Base-by-base conservation (phyloP, 176 grass and related monocot genomes). In the Thinopyrum elongatum region DNA sequence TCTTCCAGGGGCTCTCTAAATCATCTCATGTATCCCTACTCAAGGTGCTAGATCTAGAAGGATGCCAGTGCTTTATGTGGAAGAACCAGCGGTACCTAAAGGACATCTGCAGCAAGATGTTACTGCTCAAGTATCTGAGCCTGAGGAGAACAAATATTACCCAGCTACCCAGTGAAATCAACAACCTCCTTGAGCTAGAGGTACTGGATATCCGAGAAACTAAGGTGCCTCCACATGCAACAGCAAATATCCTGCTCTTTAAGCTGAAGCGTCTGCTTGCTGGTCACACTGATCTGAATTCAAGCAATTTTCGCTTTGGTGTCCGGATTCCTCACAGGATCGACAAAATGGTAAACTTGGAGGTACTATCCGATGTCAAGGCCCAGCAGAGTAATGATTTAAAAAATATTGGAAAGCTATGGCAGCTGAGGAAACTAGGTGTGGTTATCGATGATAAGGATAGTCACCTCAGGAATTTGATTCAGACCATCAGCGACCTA, bases 21-120 rank as follows among this genome's bases (percentile, higher is more conserved):
- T 34, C 28, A 80, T 27, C 29, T 29, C 29, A 19, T 6, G 17
- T 87, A 4, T 74, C 67, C 22, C 21, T 30, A 11, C 46, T 88
- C 61, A 88, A 88, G 61, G 86, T 82, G 1, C 79, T 88, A 68
- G 79, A 88, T 82, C 61, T 87, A 65, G 68, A 87, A 81, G 39
- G 19, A 0, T 87, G 78, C 10, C 5, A 0, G 2, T 74, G 13
- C 16, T 65, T 81, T 21, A 2, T 10, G 13, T 10, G 0, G 14
- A 81, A 65, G 22, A 28, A 66, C 9, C 28, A 26, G 3, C 11
- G 12, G 6, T 81, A 38, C 19, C 42, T 87, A 25, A 82, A 68
- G 60, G 23, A 42, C 5, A 77, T 87, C 1, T 87, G 86, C 19
- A 25, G 14, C 60, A 77, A 77, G 2, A 25, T 87, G 0, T 9